Conservation (phyloP, 2,329 filamentous ascomycete genomes). For the Chrysoporthe deuterocubensis region DNA sequence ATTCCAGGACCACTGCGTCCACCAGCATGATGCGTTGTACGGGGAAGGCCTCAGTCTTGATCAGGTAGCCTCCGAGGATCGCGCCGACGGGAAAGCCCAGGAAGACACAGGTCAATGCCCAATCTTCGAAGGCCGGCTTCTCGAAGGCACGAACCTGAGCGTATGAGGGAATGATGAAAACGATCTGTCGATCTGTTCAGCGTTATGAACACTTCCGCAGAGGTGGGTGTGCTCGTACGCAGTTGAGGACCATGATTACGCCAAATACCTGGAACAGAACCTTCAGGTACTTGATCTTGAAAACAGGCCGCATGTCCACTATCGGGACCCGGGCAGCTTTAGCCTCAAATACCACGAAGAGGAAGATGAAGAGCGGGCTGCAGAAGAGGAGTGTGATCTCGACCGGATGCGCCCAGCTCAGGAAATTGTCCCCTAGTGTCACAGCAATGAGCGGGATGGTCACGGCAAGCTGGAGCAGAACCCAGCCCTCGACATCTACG, state of each 20-base stretch:
- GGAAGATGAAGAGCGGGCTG: background rate
- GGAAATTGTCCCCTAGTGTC: background rate
- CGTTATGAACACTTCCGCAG: no score
- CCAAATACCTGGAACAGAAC: slow-evolving; percentile 1
- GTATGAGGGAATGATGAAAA: no score
- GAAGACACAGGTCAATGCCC: background rate
- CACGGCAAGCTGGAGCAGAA: background rate
- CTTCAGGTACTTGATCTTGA: background rate
- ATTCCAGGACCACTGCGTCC: background rate
- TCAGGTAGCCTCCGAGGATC: background rate
- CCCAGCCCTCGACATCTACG: background rate
- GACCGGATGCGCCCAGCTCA: background rate
- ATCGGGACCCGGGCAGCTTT: background rate
- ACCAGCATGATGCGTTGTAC: slow-evolving; percentile 1
- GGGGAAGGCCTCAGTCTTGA: background rate
- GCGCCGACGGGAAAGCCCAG: background rate
- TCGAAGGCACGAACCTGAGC: background rate
- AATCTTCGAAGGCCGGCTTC: background rate
- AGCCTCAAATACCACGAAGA: background rate
- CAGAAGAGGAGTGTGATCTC: background rate
- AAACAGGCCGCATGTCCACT: background rate
- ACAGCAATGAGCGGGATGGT: background rate
- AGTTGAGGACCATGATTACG: background rate
- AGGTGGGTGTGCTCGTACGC: background rate
- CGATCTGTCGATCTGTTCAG: no score